phyloP scores from a whole-genome alignment of 2,329 filamentous ascomycete genomes.

The Fusarium oligoseptatum region DNA sequence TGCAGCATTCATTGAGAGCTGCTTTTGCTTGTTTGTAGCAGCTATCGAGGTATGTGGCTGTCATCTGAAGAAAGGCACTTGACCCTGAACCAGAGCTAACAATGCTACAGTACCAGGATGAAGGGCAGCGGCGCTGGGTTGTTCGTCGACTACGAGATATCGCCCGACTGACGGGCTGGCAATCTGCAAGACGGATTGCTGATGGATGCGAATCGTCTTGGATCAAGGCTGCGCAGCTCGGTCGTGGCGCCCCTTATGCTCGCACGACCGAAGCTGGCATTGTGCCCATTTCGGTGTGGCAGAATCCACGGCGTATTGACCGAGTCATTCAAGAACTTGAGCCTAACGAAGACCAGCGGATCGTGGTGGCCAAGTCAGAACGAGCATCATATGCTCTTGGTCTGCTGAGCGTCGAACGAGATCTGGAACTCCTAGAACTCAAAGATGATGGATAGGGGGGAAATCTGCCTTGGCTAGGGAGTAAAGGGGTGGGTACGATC shows the following conservation, averaged over 20 bases:
- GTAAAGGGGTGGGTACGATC: not conserved
- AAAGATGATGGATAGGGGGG: conserved; percentile 53
- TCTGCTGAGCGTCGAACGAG: conserved; percentile 81
- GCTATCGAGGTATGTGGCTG: conserved; percentile 73
- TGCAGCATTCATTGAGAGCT: conserved; percentile 84
- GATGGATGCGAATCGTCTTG: conserved; percentile 87
- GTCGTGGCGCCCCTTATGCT: conserved; percentile 81
- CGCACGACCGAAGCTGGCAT: conserved; percentile 56
- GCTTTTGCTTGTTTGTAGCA: conserved; percentile 87
- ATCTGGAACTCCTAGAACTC: conserved; percentile 74
- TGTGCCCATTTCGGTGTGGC: conserved; percentile 59
- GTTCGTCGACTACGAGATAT: conserved; percentile 81
- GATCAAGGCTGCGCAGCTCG: conserved; percentile 79
- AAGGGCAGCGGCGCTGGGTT: conserved; percentile 81
- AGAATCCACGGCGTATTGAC: conserved; percentile 65
- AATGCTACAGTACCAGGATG: conserved; percentile 72
- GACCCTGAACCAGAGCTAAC: conserved; percentile 28
- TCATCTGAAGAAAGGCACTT: not conserved
- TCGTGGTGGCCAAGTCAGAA: conserved; percentile 74
- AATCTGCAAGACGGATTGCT: conserved; percentile 84
- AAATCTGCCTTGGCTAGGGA: not conserved
- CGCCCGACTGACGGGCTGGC: conserved; percentile 86
- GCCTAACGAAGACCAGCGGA: conserved; percentile 55
- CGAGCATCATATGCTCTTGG: conserved; percentile 83
- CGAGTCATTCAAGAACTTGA: conserved; percentile 63